A percentile compares a stretch with the other conserved stretches of the same genome.
Conservation (phyloP, 2,329 filamentous ascomycete genomes). For the Macrophomina pseudophaseolina region DNA sequence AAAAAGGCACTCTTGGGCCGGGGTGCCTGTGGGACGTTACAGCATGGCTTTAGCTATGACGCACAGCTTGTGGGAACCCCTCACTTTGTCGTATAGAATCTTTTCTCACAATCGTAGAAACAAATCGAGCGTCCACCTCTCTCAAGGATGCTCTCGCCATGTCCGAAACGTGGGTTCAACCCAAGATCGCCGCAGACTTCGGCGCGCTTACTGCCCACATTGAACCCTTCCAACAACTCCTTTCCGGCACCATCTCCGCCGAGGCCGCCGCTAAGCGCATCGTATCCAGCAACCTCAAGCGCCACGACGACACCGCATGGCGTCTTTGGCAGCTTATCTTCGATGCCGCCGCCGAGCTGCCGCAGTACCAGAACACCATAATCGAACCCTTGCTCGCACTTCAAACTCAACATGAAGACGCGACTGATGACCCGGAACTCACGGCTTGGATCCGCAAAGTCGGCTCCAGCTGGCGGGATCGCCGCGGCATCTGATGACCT, state of each 20-base stretch:
- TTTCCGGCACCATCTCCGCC: not conserved
- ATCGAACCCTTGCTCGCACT: not conserved
- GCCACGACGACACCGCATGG: not conserved
- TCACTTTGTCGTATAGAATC: no score
- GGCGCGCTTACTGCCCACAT: not conserved
- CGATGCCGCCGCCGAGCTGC: not conserved
- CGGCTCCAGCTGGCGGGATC: not conserved
- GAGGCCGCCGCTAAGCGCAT: not conserved
- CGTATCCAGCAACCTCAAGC: not conserved
- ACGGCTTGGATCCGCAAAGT: not conserved
- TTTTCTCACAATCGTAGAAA: no score
- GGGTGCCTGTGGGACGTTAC: no score
- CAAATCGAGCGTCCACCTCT: no score
- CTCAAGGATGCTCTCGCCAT: not conserved
- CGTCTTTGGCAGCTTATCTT: not conserved
- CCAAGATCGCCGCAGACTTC: not conserved
- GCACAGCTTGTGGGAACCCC: no score
- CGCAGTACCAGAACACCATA: not conserved
- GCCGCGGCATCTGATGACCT: not conserved
- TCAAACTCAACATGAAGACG: not conserved
- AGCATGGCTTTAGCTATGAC: no score
- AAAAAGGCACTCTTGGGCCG: no score
- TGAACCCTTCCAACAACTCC: not conserved
- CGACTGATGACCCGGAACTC: not conserved
- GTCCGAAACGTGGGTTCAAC: not conserved